Base-by-base conservation (phyloP, 2,329 filamentous ascomycete species). In the Exophiala aquamarina region DNA sequence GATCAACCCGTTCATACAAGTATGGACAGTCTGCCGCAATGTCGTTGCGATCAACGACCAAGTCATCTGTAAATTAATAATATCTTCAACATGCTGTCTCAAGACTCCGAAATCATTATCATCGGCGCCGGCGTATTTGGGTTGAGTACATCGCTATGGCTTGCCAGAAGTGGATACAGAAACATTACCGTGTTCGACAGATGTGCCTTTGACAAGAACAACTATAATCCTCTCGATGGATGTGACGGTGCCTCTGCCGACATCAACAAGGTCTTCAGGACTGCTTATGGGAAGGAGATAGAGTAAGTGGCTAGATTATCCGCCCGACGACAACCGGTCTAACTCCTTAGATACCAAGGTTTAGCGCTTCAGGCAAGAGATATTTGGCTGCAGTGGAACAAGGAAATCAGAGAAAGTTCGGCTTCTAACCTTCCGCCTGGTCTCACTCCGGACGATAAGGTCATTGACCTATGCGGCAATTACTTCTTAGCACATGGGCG, bases 201-300 rank as follows among this genome's bases (percentile, higher is more conserved):
- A 11, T 70, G 77, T 48, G 68, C 73, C 2, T 73, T 67, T 36
- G 32, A 34, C 32, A 18, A 19, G 60, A 18, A 18, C 32, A 34
- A 34, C 13, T 34, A 34, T 18, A 18, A 34, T 14, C 32, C 32
- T n/a, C 14, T 61, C 14, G 61, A 60, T 3, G 61, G 62, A 1
- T 11, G 61, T 65, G 4, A 61, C 42, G 83, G 82, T 26, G 84
- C 84, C 0, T 87, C 84, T 0, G 84, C 81, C 71, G 84, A 89
- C 67, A 82, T 83, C 76, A 87, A 86, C 70, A 87, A 87, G 65
- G 82, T 86, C 20, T 74, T 87, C 13, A 80, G 84, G 47, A 81
- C 83, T 38, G 84, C 87, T 63, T 87, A 87, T 66, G 73, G 78
- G 44, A 80, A 84, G 57, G 28, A 34, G 17, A 14, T 7, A 18